Percentiles rank a stretch among this genome's conserved stretches.
phyloP scores from a whole-genome alignment of 768 basidiomycete genomes.

The Melanogaster broomeanus region DNA sequence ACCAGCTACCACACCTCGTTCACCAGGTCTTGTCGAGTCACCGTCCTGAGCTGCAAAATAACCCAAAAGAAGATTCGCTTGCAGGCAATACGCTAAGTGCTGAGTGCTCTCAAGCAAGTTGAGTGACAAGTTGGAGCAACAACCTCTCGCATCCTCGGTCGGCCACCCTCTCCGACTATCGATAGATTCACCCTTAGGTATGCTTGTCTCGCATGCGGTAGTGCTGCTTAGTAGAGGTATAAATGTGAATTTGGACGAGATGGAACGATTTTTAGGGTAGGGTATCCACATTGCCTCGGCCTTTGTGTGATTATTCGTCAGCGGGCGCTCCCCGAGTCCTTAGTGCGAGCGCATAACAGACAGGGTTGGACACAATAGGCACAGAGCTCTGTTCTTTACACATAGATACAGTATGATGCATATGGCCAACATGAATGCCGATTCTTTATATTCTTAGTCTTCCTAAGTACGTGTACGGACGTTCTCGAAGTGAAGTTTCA shows the following conservation, averaged over 20 bases:
- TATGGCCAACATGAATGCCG: too few relatives aligned
- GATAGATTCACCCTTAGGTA: conserved; percentile 68
- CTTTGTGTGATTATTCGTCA: neutral
- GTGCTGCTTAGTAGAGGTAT: conserved; percentile 61
- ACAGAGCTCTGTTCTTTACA: too few relatives aligned
- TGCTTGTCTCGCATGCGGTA: conserved; percentile 76
- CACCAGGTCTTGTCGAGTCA: conserved; percentile 3
- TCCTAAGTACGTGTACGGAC: neutral
- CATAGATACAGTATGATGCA: too few relatives aligned
- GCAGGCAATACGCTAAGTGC: conserved; percentile 43
- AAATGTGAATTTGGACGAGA: conserved; percentile 62
- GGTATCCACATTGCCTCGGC: neutral
- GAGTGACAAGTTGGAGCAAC: conserved; percentile 51
- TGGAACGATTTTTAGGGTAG: conserved; percentile 54
- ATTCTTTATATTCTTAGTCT: neutral
- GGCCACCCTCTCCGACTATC: conserved; percentile 47
- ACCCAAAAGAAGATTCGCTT: conserved; percentile 10
- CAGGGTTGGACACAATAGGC: too few relatives aligned
- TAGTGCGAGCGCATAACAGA: neutral
- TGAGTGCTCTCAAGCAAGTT: too few relatives aligned
- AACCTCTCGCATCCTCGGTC: conserved; percentile 75
- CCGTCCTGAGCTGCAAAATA: conserved; percentile 2
- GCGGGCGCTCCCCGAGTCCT: neutral
- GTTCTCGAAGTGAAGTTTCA: neutral
- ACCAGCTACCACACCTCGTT: conserved; percentile 27